A percentile compares a stretch with the other conserved stretches of the same genome.
Conservation (phyloP, 768 basidiomycete genomes). For the Leccinum barrowsii region DNA sequence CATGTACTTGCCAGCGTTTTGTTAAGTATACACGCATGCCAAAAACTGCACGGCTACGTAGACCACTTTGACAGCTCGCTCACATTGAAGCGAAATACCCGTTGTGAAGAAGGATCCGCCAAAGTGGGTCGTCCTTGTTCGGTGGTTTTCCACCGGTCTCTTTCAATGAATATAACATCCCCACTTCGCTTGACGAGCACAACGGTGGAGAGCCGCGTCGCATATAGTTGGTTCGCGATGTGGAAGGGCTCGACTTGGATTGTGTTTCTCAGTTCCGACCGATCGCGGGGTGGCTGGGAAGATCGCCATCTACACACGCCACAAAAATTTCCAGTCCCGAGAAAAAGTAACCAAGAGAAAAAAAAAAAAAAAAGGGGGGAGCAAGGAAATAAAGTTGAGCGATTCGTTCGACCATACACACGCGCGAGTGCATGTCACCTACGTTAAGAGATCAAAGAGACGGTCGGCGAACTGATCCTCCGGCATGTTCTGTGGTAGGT, state of each 20-base stretch:
- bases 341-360: neutral
- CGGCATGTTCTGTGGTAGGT: constrained; percentile 32
- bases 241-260: constrained; percentile 57
- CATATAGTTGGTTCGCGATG: constrained; percentile 39
- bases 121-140: constrained; percentile 37
- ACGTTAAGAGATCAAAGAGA: constrained; percentile 70
- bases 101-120: constrained; percentile 42
- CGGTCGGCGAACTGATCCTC: constrained; percentile 54
- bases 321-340: neutral
- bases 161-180: constrained; percentile 62
- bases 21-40: constrained; percentile 7
- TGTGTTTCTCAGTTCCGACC: constrained; percentile 57
- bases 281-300: constrained; percentile 42
- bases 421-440: constrained; percentile 34
- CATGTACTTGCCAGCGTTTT: constrained; percentile 27
- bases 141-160: constrained; percentile 59
- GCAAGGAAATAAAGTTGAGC: constrained; percentile 2
- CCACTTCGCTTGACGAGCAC: constrained; percentile 62
- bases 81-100: constrained; percentile 49
- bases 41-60: constrained; percentile 12
- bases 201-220: constrained; percentile 71
- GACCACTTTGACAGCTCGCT: constrained; percentile 17
- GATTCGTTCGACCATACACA: neutral
- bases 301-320: constrained; percentile 24
- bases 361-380: neutral